These are phyloP conservation scores for Lagenidium sp. DNA, from an alignment of 352 stramenopile genomes.

Conservation along the genomic window DNA sequence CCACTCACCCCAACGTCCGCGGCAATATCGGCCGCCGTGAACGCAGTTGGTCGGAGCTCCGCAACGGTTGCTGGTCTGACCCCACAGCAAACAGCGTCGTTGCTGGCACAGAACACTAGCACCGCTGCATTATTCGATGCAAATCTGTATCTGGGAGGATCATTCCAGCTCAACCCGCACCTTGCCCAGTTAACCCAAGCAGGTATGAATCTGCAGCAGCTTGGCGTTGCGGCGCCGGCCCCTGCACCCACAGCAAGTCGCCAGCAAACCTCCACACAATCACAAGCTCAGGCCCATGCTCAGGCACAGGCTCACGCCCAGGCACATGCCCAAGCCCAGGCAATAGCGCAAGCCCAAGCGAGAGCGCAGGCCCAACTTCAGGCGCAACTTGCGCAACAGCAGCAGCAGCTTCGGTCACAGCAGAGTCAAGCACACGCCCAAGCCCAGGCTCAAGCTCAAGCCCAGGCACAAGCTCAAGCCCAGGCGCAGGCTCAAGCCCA, in stretches of 20 bases:
- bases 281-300: background rate
- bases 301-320: slow-evolving; percentile 23
- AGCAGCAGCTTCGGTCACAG: slow-evolving; percentile 42
- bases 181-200: slow-evolving; percentile 26
- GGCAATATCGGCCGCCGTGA: slow-evolving; percentile 17
- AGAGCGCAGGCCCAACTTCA: slow-evolving; percentile 18
- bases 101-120: slow-evolving; percentile 46
- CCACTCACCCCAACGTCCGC: slow-evolving; percentile 23
- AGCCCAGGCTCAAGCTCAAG: slow-evolving; percentile 19
- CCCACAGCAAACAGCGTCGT: slow-evolving; percentile 34
- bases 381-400: slow-evolving; percentile 18
- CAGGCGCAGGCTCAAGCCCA: slow-evolving; percentile 28
- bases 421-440: slow-evolving; percentile 21
- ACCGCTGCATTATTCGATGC: slow-evolving; percentile 53
- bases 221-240: slow-evolving; percentile 16
- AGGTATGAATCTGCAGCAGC: slow-evolving; percentile 43
- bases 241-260: slow-evolving; percentile 7
- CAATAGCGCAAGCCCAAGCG: slow-evolving; percentile 40
- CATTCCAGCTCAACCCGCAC: slow-evolving; percentile 39
- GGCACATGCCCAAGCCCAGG: slow-evolving; percentile 37
- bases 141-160: slow-evolving; percentile 56
- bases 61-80: slow-evolving; percentile 9
- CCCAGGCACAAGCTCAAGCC: slow-evolving; percentile 38
- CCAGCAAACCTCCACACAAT: slow-evolving; percentile 18
- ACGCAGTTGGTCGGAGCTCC: slow-evolving; percentile 4